These are phyloP conservation scores for Ganoderma sinense DNA, from an alignment of 1,284 basidiomycete species.

Conservation along the genomic window DNA sequence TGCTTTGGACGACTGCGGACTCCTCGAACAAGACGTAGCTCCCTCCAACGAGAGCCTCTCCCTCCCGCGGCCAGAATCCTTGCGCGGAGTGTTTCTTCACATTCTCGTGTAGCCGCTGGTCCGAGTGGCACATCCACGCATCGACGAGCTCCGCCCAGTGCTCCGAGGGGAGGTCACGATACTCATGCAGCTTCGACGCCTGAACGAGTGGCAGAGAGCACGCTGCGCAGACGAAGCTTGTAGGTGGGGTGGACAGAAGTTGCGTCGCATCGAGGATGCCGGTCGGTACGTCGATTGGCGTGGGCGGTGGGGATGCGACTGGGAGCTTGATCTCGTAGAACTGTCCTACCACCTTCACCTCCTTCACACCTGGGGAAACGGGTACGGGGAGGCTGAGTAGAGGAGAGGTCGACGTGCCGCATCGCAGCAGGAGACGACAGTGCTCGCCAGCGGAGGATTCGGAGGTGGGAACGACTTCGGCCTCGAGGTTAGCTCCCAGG, in stretches of 20 bases:
- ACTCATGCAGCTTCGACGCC: conserved; percentile 54
- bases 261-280: conserved; percentile 76
- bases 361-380: conserved; percentile 65
- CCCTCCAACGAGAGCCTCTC: conserved; percentile 83
- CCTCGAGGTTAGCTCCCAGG: conserved; percentile 60
- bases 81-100: conserved; percentile 68
- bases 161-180: conserved; percentile 91
- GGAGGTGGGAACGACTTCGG: conserved; percentile 65
- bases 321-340: conserved; percentile 75
- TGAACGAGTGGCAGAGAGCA: conserved; percentile 81
- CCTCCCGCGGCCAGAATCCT: conserved; percentile 81
- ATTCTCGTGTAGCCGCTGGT: conserved; percentile 82
- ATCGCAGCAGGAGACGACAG: conserved; percentile 62
- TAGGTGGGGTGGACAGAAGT: conserved; percentile 58
- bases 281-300: conserved; percentile 26
- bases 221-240: conserved; percentile 73
- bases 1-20: conserved; percentile 59
- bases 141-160: conserved; percentile 98
- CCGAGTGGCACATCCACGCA: conserved; percentile 97
- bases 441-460: conserved; percentile 42
- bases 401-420: conserved; percentile 61
- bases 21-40: conserved; percentile 85
- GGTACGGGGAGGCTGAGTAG: conserved; percentile 73
- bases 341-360: conserved; percentile 50
- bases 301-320: conserved; percentile 26